Evolutionary conservation across 805 yeast species (phyloP).

Genomic region (Jamesozyma lodderae): DNA sequence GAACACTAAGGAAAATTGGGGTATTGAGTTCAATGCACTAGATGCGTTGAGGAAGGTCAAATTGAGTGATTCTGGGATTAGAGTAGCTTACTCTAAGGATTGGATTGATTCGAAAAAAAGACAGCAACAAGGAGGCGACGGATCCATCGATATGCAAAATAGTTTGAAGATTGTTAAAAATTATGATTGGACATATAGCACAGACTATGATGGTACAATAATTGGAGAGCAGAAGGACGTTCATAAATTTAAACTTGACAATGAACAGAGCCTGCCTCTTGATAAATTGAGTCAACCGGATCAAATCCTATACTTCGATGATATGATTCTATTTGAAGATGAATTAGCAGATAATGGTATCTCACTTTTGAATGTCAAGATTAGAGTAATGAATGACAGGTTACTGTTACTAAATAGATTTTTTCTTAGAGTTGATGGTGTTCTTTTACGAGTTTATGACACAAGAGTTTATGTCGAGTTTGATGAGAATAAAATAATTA

Average conservation of each 20-base stretch:
- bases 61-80: constrained; percentile 42
- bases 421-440: constrained; percentile 85
- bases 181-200: constrained; percentile 94
- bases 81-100: constrained; percentile 79
- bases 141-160: constrained; percentile 24
- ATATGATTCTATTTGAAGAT: constrained; percentile 82
- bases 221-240: constrained; percentile 8
- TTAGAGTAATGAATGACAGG: constrained; percentile 82
- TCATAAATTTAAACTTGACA: constrained; percentile 19
- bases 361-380: constrained; percentile 63
- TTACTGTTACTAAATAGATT: constrained; percentile 65
- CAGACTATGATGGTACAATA: constrained; percentile 60
- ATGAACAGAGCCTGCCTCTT: constrained; percentile 48
- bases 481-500: constrained; percentile 44
- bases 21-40: constrained; percentile 60
- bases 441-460: constrained; percentile 73
- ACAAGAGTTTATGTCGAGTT: constrained; percentile 73
- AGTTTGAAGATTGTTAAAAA: constrained; percentile 63
- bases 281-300: constrained; percentile 62
- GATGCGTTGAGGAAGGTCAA: constrained; percentile 56
- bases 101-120: constrained; percentile 50
- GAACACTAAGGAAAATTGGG: constrained; percentile 34
- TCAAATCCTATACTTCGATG: constrained; percentile 84
- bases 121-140: constrained; percentile 26
- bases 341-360: constrained; percentile 96